These are phyloP conservation scores for Mycosphaerella sp. DNA, from an alignment of 2,329 filamentous ascomycete genomes.

Conservation along the genomic window DNA sequence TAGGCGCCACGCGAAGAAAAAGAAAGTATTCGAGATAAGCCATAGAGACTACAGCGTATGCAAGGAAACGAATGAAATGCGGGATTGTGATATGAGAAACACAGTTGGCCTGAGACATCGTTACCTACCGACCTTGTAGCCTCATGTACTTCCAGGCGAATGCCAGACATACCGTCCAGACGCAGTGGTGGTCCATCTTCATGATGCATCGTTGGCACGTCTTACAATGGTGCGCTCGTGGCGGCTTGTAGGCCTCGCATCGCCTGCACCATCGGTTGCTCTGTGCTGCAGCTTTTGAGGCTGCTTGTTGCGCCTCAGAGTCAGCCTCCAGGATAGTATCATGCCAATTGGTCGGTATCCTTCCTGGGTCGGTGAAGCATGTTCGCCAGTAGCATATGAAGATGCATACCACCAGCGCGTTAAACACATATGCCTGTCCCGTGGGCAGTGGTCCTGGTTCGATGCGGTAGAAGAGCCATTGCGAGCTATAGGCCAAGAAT, in stretches of 20 bases:
- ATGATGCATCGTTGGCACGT: slow-evolving; percentile 55
- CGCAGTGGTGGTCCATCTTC: slow-evolving; percentile 56
- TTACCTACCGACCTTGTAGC: slow-evolving; percentile 28
- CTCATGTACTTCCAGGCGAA: neutral
- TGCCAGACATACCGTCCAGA: slow-evolving; percentile 59
- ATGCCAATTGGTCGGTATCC: slow-evolving; percentile 44
- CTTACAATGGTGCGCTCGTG: slow-evolving; percentile 74
- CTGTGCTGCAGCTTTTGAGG: slow-evolving; percentile 23
- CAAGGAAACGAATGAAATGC: slow-evolving; percentile 72
- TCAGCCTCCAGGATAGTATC: slow-evolving; percentile 19
- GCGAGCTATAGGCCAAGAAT: slow-evolving; percentile 67
- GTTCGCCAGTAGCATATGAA: slow-evolving; percentile 64
- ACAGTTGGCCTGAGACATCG: slow-evolving; percentile 53
- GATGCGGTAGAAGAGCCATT: slow-evolving; percentile 58
- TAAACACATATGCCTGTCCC: slow-evolving; percentile 58
- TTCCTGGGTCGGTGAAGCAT: slow-evolving; percentile 55
- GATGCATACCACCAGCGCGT: slow-evolving; percentile 56
- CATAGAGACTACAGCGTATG: slow-evolving; percentile 61
- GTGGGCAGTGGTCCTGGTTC: slow-evolving; percentile 54
- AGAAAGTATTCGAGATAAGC: slow-evolving; percentile 56
- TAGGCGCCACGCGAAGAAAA: slow-evolving; percentile 50
- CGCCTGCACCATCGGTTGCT: slow-evolving; percentile 64
- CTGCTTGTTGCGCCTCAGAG: slow-evolving; percentile 22
- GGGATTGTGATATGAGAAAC: slow-evolving; percentile 76
- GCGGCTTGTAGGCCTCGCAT: slow-evolving; percentile 67